Conservation (phyloP, 2,329 filamentous ascomycete species). For the Pseudogymnoascus sp. region DNA sequence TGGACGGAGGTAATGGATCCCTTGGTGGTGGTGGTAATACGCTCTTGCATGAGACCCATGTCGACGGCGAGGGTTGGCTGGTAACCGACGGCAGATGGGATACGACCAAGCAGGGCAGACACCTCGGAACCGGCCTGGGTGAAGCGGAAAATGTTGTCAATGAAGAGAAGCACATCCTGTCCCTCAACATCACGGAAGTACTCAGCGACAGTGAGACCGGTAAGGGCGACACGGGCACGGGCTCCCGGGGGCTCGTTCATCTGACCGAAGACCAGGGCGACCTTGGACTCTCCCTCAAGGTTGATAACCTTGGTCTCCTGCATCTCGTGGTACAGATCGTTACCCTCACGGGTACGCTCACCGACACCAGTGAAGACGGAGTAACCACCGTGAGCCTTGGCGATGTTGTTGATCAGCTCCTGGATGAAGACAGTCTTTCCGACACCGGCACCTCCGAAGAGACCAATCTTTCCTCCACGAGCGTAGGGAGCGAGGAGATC, state of each 20-base stretch:
- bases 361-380: conserved; percentile 99
- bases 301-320: conserved; percentile 99
- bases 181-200: conserved; percentile 72
- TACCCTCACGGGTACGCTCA: conserved; percentile 99
- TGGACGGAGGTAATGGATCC: conserved; percentile 99
- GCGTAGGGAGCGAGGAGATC: conserved; percentile 97
- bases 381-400: conserved; percentile 99
- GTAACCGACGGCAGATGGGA: conserved; percentile 99
- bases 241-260: conserved; percentile 99
- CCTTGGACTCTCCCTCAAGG: conserved; percentile 98
- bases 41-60: conserved; percentile 99
- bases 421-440: conserved; percentile 99
- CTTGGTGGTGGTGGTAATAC: conserved; percentile 99
- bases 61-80: conserved; percentile 97
- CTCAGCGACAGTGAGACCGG: conserved; percentile 72
- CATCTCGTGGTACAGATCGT: conserved; percentile 99
- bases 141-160: conserved; percentile 99
- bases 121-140: conserved; percentile 99
- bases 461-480: conserved; percentile 99
- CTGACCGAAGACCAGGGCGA: conserved; percentile 98
- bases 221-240: conserved; percentile 98
- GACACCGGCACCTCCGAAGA: conserved; percentile 99
- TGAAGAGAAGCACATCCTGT: conserved; percentile 98
- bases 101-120: conserved; percentile 98
- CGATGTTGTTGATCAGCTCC: conserved; percentile 99